Evolutionary conservation across 2,329 filamentous ascomycete genomes (phyloP).

Genomic region (Diaporthe sp.): DNA sequence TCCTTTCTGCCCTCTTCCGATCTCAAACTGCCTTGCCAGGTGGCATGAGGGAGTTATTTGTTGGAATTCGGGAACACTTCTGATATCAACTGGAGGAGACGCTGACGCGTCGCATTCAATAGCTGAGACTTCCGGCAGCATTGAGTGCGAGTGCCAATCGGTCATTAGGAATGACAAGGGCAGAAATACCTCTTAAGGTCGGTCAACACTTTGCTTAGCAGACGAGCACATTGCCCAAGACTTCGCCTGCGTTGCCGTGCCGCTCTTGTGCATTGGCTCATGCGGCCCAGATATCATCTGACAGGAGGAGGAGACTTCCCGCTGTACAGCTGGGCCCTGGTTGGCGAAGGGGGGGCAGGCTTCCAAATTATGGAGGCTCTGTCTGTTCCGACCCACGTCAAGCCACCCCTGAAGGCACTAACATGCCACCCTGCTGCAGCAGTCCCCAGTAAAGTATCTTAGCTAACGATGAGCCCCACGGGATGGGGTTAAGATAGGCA

Average conservation of each 20-base stretch:
- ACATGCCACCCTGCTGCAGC: constrained; percentile 34
- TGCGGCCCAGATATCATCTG: constrained; percentile 28
- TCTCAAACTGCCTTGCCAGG: background rate
- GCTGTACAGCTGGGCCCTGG: constrained; percentile 15
- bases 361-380: constrained; percentile 34
- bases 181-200: constrained; percentile 35
- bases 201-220: constrained; percentile 31
- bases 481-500: constrained; percentile 37
- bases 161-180: constrained; percentile 36
- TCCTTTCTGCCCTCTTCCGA: background rate
- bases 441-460: constrained; percentile 29
- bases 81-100: background rate
- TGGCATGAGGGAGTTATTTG: background rate
- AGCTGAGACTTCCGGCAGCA: constrained; percentile 12
- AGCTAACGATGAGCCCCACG: constrained; percentile 35
- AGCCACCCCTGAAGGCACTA: constrained; percentile 34
- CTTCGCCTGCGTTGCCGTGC: constrained; percentile 27
- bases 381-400: constrained; percentile 25
- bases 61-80: background rate
- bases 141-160: constrained; percentile 30
- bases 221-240: constrained; percentile 10
- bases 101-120: constrained; percentile 31
- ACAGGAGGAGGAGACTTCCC: constrained; percentile 24
- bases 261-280: constrained; percentile 26
- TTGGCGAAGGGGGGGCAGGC: constrained; percentile 20